Conservation (phyloP, 2,329 filamentous ascomycete species). For the Penicillium sp. region DNA sequence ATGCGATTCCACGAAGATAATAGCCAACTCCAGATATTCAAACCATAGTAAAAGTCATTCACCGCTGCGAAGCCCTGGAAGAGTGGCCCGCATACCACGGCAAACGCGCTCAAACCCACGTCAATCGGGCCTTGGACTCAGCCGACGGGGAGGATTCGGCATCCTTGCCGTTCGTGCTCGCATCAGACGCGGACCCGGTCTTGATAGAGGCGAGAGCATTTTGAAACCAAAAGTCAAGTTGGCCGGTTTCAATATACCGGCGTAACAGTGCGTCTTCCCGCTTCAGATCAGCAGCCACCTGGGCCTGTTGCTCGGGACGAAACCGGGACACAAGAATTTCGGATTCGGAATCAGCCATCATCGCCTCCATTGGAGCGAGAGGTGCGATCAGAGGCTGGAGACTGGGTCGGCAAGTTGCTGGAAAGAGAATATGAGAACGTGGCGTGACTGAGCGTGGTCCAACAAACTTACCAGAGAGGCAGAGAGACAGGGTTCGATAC, state of each 20-base stretch:
- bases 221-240: slow-evolving; percentile 69
- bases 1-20: neutral
- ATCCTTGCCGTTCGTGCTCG: neutral
- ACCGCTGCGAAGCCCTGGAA: neutral
- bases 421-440: slow-evolving; percentile 10
- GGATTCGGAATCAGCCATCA: slow-evolving; percentile 37
- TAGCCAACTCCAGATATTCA: neutral
- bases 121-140: slow-evolving; percentile 9
- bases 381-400: slow-evolving; percentile 27
- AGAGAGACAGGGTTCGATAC: slow-evolving; percentile 66
- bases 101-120: slow-evolving; percentile 2
- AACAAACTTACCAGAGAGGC: slow-evolving; percentile 54
- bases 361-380: slow-evolving; percentile 31
- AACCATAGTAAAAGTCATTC: slow-evolving; percentile 6
- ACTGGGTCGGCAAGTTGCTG: slow-evolving; percentile 21
- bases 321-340: slow-evolving; percentile 57
- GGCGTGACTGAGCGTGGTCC: neutral
- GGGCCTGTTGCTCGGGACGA: slow-evolving; percentile 65
- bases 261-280: slow-evolving; percentile 69
- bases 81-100: neutral
- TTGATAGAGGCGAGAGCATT: slow-evolving; percentile 30
- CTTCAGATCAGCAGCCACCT: slow-evolving; percentile 70
- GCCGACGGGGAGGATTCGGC: neutral
- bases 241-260: slow-evolving; percentile 66
- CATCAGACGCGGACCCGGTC: slow-evolving; percentile 10